Conservation (phyloP, 768 basidiomycete genomes). For the Porphyrellus cyaneotinctus region DNA sequence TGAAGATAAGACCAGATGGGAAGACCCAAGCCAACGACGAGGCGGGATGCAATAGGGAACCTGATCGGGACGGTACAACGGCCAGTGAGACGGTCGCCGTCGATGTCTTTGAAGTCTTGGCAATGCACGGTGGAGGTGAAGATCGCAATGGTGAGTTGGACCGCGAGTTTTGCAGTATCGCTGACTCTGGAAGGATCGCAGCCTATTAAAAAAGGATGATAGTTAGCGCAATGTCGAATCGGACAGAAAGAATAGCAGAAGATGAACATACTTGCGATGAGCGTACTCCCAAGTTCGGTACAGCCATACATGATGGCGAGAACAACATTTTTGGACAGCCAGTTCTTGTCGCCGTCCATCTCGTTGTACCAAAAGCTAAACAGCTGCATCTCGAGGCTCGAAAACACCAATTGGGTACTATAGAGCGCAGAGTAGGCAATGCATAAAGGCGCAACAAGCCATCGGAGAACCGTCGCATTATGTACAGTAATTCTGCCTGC, state of each 20-base stretch:
- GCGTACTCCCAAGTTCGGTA: constrained; percentile 38
- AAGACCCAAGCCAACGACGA: constrained; percentile 31
- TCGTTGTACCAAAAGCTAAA: constrained; percentile 39
- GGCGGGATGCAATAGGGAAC: constrained; percentile 35
- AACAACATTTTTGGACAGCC: constrained; percentile 36
- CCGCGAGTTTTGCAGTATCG: constrained; percentile 28
- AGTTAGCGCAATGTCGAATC: neutral
- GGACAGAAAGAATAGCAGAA: neutral
- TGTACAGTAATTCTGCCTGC: constrained; percentile 36
- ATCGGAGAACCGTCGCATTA: constrained; percentile 35
- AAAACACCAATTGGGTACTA: constrained; percentile 28
- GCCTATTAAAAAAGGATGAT: constrained; percentile 1
- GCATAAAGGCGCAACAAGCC: constrained; percentile 34
- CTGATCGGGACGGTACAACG: constrained; percentile 44
- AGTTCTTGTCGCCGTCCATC: constrained; percentile 34
- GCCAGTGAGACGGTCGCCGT: constrained; percentile 37
- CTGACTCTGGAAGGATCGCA: constrained; percentile 23
- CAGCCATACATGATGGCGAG: constrained; percentile 39
- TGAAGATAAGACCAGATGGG: constrained; percentile 37
- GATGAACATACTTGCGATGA: constrained; percentile 33
- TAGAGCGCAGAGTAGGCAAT: constrained; percentile 32
- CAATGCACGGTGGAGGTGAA: constrained; percentile 45
- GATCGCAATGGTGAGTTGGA: constrained; percentile 35
- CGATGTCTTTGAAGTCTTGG: constrained; percentile 45
- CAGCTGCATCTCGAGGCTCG: constrained; percentile 34